Conservation (phyloP, 768 basidiomycete genomes). For the Hericium coralloides region DNA sequence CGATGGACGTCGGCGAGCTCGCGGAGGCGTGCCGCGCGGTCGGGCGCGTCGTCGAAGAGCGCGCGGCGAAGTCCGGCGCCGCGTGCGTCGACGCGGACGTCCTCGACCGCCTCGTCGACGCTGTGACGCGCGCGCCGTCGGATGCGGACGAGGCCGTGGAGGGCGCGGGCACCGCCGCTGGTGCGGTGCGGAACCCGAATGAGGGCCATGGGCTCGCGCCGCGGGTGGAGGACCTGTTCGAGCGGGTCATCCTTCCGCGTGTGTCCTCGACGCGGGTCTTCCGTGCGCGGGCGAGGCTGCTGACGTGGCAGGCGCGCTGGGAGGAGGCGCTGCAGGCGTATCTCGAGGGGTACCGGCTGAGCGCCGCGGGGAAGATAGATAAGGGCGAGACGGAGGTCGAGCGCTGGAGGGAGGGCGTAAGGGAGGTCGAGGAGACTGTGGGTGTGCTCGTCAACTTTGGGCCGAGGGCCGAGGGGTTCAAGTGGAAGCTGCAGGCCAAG, state of each 20-base stretch:
- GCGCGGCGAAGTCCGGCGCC: constrained; percentile 40
- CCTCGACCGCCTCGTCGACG: constrained; percentile 80
- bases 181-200: constrained; percentile 37
- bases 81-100: constrained; percentile 78
- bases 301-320: constrained; percentile 66
- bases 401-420: constrained; percentile 67
- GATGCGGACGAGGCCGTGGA: constrained; percentile 30
- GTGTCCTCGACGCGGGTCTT: constrained; percentile 74
- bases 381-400: constrained; percentile 58
- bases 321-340: constrained; percentile 74
- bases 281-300: constrained; percentile 73
- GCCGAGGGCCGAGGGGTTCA: constrained; percentile 45
- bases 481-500: constrained; percentile 82
- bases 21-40: constrained; percentile 81
- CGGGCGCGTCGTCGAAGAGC: constrained; percentile 71
- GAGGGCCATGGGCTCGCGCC: constrained; percentile 59
- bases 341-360: constrained; percentile 76
- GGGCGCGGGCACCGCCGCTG: constrained; percentile 12
- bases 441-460: constrained; percentile 81
- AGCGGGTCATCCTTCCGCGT: constrained; percentile 71
- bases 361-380: constrained; percentile 50
- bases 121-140: constrained; percentile 54
- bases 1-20: constrained; percentile 89
- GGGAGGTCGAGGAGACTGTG: constrained; percentile 77
- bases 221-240: constrained; percentile 66